Evolutionary conservation across 2,329 filamentous ascomycete species (phyloP), one percentile per base, ranked within the genome.

Genomic region (Venturiaceae sp.): DNA sequence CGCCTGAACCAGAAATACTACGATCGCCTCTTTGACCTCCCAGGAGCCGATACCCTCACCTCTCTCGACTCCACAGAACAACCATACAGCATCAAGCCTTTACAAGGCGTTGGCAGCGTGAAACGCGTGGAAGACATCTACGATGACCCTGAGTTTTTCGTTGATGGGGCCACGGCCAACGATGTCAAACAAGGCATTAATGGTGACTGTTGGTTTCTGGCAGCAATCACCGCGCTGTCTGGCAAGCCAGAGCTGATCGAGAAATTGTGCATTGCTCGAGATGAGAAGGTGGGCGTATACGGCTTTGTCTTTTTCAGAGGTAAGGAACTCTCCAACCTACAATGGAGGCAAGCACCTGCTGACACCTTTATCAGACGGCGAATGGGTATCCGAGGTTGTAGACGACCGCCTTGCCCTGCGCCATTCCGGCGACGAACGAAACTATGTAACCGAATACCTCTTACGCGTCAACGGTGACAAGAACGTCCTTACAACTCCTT

Each of bases 311-410:
- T 94, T 67, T 83, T 88, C 70, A 81, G 88, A 63, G 82, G 81
- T 78, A 70, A 62, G 69, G 37, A 26, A 21, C 2, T 32, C 34
- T 11, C n/a, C n/a, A 14, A 14, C 13, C 21, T 23, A 26, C 28
- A 32, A 5, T 37, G 14, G 28, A 16, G n/a, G n/a, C 13, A 14
- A 39, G 2, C 1, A 19, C n/a, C 21, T 37, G 23, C 52, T 54
- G 21, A 54, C 11, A 8, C 26, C 19, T 41, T 16, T 26, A 13
- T 58, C 16, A 78, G 87, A 91, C 63, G 88, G 88, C 53, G 88
- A 91, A 70, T 96, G 90, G 91, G 87, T 92, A 60, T 90, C 90
- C 68, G 92, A 88, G 52, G 92, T 96, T 55, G 83, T 96, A 57
- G 92, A 96, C 66, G 91, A 96, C 71, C 94, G 95, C 71, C 79